A percentile compares a stretch with the other conserved stretches of the same genome.
These are phyloP conservation scores for Erythrobasidium yunnanense DNA, from an alignment of 768 basidiomycete species.

Conservation along the genomic window DNA sequence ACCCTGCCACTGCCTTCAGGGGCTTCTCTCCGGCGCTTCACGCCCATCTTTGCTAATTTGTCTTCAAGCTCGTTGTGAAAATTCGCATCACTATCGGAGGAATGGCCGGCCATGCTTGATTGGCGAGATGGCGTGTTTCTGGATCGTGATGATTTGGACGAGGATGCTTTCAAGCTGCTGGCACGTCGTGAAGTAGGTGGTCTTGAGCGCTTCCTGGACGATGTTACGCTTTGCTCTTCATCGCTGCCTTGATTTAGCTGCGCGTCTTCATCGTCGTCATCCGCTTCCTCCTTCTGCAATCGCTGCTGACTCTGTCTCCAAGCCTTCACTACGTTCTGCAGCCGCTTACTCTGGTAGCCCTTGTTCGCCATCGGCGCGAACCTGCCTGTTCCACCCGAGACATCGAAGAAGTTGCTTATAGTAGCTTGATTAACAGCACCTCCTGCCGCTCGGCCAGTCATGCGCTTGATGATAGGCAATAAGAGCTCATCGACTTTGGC, in stretches of 20 bases:
- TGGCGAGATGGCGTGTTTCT: neutral
- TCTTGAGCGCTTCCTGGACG: neutral
- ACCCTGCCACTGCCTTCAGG: constrained; percentile 8
- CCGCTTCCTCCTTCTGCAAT: constrained; percentile 12
- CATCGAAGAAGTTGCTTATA: constrained; percentile 28
- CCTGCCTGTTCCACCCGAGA: constrained; percentile 15
- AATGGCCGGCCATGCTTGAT: neutral
- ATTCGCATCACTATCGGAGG: neutral
- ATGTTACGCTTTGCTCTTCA: neutral
- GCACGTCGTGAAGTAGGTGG: neutral
- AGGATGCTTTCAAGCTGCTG: neutral
- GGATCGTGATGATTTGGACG: constrained; percentile 13
- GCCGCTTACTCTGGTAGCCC: constrained; percentile 29
- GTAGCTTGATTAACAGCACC: constrained; percentile 28
- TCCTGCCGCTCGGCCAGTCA: constrained; percentile 27
- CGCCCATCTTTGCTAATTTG: constrained; percentile 19
- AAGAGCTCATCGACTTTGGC: constrained; percentile 30
- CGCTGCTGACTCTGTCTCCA: constrained; percentile 24
- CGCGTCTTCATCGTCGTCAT: constrained; percentile 17
- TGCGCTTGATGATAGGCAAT: constrained; percentile 35
- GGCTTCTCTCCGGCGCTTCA: constrained; percentile 16
- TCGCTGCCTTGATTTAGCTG: neutral
- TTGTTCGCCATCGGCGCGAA: constrained; percentile 17
- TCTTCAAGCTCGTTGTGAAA: constrained; percentile 20
- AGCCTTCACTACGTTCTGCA: constrained; percentile 34